phyloP scores from a whole-genome alignment of 768 basidiomycete genomes.

The Amanita pallidorosea region DNA sequence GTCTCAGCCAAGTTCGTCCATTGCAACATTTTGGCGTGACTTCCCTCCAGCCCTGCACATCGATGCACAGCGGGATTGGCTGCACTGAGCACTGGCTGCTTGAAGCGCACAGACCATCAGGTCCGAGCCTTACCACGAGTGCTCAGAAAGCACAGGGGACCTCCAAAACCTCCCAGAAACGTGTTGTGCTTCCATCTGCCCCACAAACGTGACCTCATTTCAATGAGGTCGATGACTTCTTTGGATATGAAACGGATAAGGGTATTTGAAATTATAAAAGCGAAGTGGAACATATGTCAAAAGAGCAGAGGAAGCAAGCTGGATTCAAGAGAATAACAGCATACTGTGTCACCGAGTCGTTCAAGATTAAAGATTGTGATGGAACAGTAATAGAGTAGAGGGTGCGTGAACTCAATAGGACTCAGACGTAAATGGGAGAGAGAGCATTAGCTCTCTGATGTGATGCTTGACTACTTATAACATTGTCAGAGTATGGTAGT shows the following conservation, averaged over 20 bases:
- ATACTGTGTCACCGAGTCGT: slow-evolving; percentile 79
- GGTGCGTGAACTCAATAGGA: too few relatives aligned
- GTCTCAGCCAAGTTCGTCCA: background rate
- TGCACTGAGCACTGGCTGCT: slow-evolving; percentile 15
- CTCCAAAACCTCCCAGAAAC: slow-evolving; percentile 85
- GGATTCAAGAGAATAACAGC: slow-evolving; percentile 80
- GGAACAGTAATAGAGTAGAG: too few relatives aligned
- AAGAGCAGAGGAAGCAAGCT: slow-evolving; percentile 71
- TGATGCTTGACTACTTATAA: too few relatives aligned
- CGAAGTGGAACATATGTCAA: slow-evolving; percentile 81
- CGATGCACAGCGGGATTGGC: slow-evolving; percentile 20
- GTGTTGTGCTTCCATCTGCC: slow-evolving; percentile 82
- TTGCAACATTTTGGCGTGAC: slow-evolving; percentile 9
- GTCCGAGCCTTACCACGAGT: slow-evolving; percentile 5
- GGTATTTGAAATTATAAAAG: slow-evolving; percentile 74
- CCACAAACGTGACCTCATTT: slow-evolving; percentile 75
- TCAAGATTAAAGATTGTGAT: slow-evolving; percentile 85
- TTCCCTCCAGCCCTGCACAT: slow-evolving; percentile 18
- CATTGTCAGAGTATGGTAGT: too few relatives aligned
- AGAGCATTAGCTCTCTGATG: too few relatives aligned
- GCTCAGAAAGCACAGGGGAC: slow-evolving; percentile 41
- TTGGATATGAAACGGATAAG: slow-evolving; percentile 57
- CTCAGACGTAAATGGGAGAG: too few relatives aligned
- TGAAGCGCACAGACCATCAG: background rate
- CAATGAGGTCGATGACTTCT: slow-evolving; percentile 35